Base-by-base conservation (phyloP, 306 rosid species). In the Comarum palustre region DNA sequence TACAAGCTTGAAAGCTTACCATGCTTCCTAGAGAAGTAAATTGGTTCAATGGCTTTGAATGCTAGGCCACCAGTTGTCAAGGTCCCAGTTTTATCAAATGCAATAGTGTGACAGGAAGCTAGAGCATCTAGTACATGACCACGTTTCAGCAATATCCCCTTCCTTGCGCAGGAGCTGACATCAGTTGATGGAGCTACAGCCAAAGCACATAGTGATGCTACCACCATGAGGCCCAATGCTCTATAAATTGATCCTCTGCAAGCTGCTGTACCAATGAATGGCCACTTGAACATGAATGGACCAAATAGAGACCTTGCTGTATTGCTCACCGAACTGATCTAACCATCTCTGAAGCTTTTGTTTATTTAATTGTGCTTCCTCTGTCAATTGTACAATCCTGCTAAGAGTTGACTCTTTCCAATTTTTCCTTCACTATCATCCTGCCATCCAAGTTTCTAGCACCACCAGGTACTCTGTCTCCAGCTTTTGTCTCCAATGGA, bases 71-170 rank as follows among this genome's bases (percentile, higher is more conserved):
- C 99, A 10, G 99, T 94, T 16, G 99, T 94, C 78, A 94, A 51
- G 72, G 99, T 94, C 83, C 99, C 99, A 68, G 99, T 94, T 84
- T 94, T 94, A 80, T 94, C 99, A 88, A 94, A 90, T 77, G 97
- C 99, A 66, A 94, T 81, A 69, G 97, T 94, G 77, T 72, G 88
- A 79, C 96, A 94, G 77, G 99, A 91, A 79, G 96, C 91, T 78
- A 94, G 87, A 71, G 99, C 95, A 83, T 94, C 99, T 45, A 94
- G 83, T 59, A 88, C 97, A 82, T 88, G 99, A 51, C 96, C 99
- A 70, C 99, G 96, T 89, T 94, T 94, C 76, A 94, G 88, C 73
- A 94, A 82, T 81, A 94, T 91, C 48, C 99, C 99, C 99, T 91
- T 89, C 75, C 71, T 91, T 36, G 97, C 99, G 47, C 96, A 91